Base-by-base conservation (phyloP, 257 asterid genomes). In the Osmanthus fragrans region DNA sequence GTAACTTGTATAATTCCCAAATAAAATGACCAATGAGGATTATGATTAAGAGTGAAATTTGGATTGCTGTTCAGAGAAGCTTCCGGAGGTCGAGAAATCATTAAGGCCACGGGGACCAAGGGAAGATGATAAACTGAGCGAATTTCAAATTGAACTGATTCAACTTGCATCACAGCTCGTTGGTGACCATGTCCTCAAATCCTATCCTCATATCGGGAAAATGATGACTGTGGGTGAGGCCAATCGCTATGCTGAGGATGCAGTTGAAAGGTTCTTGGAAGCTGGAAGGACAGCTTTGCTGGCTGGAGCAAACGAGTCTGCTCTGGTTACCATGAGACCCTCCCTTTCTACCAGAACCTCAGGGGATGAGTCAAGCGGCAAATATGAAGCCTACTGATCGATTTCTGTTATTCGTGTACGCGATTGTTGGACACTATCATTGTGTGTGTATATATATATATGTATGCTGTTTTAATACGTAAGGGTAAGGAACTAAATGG, bases 91-190 rank as follows among this genome's bases (percentile, higher is more conserved):
- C 36, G 82, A 27, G 80, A 83, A 42, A 29, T n/a, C 88, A 23
- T 73, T 95, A 76, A 85, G 98, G 84, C 86, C 88, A 70, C 19
- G 80, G 13, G 98, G 96, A 60, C 94, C 99, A n/a, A 86, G 80
- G 71, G 97, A 92, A 88, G 93, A 92, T 30, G 79, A 74, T 19
- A 56, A 88, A 40, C 93, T 91, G 25, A 76, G 98, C 7, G 99
- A 95, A 73, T 95, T 95, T 70, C 99, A 95, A 75, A 32, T 88
- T 4, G 99, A 95, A 33, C 77, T 95, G 84, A 90, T 95, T 83
- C 99, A 95, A 82, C 92, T 95, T n/a, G 99, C 99, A 1, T 95
- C 98, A 40, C 99, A 95, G 90, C 91, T 95, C 29, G 91, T 87
- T 51, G 99, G 99, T 0, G 99, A 95, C 85, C 83, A 84, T 73